Base-by-base conservation (phyloP, 192 early-diverging fungal genomes). In the Lunasporangiospora selenospora region DNA sequence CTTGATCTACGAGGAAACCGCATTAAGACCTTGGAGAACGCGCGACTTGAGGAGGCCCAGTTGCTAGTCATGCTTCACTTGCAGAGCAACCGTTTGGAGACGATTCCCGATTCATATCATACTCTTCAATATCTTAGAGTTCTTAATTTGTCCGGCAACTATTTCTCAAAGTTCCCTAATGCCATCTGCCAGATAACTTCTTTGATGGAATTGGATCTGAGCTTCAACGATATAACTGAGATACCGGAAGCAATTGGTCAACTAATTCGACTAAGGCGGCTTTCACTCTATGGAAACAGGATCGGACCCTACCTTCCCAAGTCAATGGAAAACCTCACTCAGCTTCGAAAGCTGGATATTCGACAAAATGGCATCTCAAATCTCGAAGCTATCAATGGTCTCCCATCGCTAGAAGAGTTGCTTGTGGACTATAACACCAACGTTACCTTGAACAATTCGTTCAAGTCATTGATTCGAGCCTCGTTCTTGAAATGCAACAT, bases 81-180 rank as follows among this genome's bases (percentile, higher is more conserved):
- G 12, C 85, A 84, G 27, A 89, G 89, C 66, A 97, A 97, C 75
- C 76, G 83, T 9, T 71, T 97, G 26, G 83, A 89, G 34, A 67
- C 75, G 11, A 78, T 97, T 19, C 92, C 95, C 0, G 78, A 84
- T 16, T 81, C 77, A 0, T 83, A 94, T 45, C 67, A 81, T 10
- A 56, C 76, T n/a, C 83, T 89, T 21, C 75, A 58, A 24, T 60
- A 80, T 43, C 81, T 97, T 29, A 79, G 83, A 15, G 78, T 76
- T 9, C 75, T 97, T 7, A 87, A 85, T 63, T 81, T 95, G 24
- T 88, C 92, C 12, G 94, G 93, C 67, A 97, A 97, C 78, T 87
- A 86, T 34, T 78, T 97, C 40, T 65, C 77, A 4, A 58, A 62
- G 24, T 89, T 95, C 53, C 95, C 95, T 2, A 23, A 48, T 13